phyloP scores from a whole-genome alignment of 176 grass and related monocot species.

The Musa itinerans region DNA sequence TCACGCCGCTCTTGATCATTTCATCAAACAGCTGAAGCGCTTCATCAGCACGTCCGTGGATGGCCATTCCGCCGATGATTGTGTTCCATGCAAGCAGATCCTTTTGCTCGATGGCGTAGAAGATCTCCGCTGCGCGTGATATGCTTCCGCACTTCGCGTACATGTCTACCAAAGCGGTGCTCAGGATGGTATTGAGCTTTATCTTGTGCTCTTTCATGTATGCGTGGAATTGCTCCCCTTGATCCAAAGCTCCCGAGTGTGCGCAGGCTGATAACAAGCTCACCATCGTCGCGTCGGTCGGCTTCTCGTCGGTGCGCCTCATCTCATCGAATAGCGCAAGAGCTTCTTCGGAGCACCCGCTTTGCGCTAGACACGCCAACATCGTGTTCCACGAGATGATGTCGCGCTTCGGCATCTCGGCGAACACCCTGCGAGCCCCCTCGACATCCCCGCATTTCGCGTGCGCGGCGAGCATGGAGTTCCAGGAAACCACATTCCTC shows the following conservation, averaged over 20 bases:
- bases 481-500: conserved; percentile 10
- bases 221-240: background rate
- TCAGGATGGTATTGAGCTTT: background rate
- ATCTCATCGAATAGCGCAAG: background rate
- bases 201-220: background rate
- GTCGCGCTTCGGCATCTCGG: conserved; percentile 1
- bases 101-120: background rate
- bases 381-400: conserved; percentile 8
- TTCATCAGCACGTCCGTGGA: background rate
- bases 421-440: background rate
- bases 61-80: background rate
- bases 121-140: background rate
- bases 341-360: background rate
- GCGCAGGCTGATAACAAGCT: background rate
- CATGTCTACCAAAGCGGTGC: conserved; percentile 4
- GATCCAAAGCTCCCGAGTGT: background rate
- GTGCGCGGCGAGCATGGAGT: background rate
- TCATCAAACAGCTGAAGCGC: background rate
- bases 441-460: background rate
- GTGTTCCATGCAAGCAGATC: conserved; percentile 2
- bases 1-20: background rate
- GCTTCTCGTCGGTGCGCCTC: background rate
- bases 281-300: conserved; percentile 3
- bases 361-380: conserved; percentile 1
- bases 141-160: conserved; percentile 2